Conservation (phyloP, 495 filamentous ascomycete species). For the Parathielavia hyrcaniae region DNA sequence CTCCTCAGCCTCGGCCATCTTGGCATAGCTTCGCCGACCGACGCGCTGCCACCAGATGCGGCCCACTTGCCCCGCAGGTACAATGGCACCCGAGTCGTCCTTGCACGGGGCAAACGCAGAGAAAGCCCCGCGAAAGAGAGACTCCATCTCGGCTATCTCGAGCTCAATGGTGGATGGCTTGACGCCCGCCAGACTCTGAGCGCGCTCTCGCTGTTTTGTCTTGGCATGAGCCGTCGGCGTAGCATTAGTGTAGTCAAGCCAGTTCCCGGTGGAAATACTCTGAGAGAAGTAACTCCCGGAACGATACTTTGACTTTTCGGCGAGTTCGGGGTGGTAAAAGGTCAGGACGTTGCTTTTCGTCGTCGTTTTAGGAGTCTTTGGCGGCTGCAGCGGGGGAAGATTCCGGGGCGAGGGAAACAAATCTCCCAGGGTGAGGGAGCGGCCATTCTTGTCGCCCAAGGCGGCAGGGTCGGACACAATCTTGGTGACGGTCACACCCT, state of each 20-base stretch:
- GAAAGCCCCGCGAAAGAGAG: constrained; percentile 73
- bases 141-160: constrained; percentile 59
- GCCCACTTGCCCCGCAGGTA: constrained; percentile 63
- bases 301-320: constrained; percentile 51
- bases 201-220: constrained; percentile 63
- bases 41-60: constrained; percentile 81
- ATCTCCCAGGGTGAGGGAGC: constrained; percentile 64
- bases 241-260: constrained; percentile 62
- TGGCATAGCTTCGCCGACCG: constrained; percentile 55
- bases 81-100: constrained; percentile 69
- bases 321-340: constrained; percentile 55
- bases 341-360: constrained; percentile 56
- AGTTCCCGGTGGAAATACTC: constrained; percentile 54
- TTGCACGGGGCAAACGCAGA: constrained; percentile 81
- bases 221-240: constrained; percentile 53
- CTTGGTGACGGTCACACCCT: constrained; percentile 64
- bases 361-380: constrained; percentile 58
- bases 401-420: constrained; percentile 67
- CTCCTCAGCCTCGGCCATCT: constrained; percentile 38
- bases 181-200: constrained; percentile 59
- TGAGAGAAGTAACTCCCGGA: constrained; percentile 49
- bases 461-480: constrained; percentile 48
- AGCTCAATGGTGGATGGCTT: constrained; percentile 50
- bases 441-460: constrained; percentile 41
- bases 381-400: constrained; percentile 63